A percentile compares a stretch with the other conserved stretches of the same genome.
Conservation (phyloP, 164 flowering plant genomes). For the Dillenia turbinata region DNA sequence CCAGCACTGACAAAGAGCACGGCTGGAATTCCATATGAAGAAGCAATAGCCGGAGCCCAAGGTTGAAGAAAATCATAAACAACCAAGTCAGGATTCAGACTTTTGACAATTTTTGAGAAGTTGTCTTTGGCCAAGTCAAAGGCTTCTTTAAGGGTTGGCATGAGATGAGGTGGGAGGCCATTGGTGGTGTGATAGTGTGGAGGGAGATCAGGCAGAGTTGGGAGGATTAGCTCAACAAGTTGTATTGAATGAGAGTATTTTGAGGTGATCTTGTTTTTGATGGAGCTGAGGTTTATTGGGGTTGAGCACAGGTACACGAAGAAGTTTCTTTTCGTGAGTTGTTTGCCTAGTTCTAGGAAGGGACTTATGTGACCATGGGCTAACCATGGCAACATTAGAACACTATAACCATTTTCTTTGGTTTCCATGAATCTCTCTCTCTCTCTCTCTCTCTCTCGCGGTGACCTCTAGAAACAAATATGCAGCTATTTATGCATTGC, state of each 20-base stretch:
- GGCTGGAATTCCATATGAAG: neutral
- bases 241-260: slow-evolving; percentile 1
- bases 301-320: slow-evolving; percentile 6
- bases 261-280: neutral
- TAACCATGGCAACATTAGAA: slow-evolving; percentile 33
- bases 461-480: too few relatives aligned
- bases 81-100: slow-evolving; percentile 5
- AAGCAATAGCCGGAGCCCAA: slow-evolving; percentile 4
- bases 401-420: neutral
- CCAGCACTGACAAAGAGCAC: neutral
- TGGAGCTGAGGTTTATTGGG: slow-evolving; percentile 3
- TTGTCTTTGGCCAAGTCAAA: neutral
- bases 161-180: slow-evolving; percentile 16
- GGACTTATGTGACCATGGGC: slow-evolving; percentile 33
- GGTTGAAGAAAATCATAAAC: slow-evolving; percentile 7
- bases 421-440: neutral
- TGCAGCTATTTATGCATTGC: too few relatives aligned
- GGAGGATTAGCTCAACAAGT: slow-evolving; percentile 10
- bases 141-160: neutral
- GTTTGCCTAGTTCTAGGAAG: slow-evolving; percentile 22
- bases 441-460: neutral
- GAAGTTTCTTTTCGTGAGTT: slow-evolving; percentile 1
- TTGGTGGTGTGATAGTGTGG: slow-evolving; percentile 14
- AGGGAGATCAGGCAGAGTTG: slow-evolving; percentile 10
- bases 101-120: neutral